Evolutionary conservation across 2,329 filamentous ascomycete species (phyloP).

Genomic region (Colletotrichum cordylinicola): DNA sequence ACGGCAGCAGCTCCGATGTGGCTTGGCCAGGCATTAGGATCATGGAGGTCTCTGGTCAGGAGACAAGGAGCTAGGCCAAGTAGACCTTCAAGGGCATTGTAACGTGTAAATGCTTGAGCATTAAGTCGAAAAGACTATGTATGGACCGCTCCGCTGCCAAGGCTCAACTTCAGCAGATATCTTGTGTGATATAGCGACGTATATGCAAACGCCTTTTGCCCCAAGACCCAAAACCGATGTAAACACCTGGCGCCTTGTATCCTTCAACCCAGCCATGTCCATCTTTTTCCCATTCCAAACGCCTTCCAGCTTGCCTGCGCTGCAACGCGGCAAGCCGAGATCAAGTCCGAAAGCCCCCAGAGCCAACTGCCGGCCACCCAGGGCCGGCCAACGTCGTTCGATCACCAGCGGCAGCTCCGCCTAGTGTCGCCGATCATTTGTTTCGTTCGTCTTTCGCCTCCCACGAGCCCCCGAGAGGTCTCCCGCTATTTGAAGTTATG

Average conservation of each 20-base stretch:
- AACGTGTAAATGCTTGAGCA: background rate
- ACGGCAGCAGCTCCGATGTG: background rate
- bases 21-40: background rate
- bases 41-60: background rate
- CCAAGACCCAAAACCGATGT: background rate
- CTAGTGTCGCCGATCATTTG: background rate
- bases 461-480: background rate
- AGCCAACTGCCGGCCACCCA: background rate
- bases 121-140: background rate
- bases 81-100: background rate
- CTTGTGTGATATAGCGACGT: background rate
- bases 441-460: background rate
- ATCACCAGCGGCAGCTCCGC: background rate
- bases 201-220: slow-evolving; percentile 9
- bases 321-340: background rate
- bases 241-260: slow-evolving; percentile 14
- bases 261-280: background rate
- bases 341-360: slow-evolving; percentile 12
- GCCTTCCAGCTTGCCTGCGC: slow-evolving; percentile 1
- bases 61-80: background rate
- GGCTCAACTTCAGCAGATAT: background rate
- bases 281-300: slow-evolving; percentile 6
- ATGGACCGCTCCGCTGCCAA: background rate
- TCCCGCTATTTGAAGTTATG: slow-evolving; percentile 9
- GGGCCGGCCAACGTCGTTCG: background rate